Base-by-base conservation (phyloP, 169 alveolate genomes). In the Eimeria zaria region DNA sequence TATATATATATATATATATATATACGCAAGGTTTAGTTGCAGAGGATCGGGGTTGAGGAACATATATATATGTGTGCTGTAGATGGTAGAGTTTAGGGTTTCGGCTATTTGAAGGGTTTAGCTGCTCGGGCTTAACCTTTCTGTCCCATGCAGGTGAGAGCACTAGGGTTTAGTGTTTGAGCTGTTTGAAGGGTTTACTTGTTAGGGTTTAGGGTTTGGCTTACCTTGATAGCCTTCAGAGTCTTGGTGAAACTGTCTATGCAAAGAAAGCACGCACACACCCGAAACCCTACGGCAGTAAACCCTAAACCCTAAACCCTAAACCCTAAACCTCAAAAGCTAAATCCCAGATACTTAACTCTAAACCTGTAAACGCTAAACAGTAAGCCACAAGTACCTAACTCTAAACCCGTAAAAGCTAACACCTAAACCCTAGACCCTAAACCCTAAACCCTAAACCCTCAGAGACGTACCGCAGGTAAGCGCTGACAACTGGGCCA, bases 201-300 rank as follows among this genome's bases (percentile, higher is more conserved):
- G n/a, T 76, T 76, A 76, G 87, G 87, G 62, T 76, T 76, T 76
- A 76, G 60, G 87, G 87, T 76, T 76, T 69, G n/a, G 80, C 22
- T 44, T 78, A 18, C 89, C 89, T 78, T 78, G 22, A 22, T 67
- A 41, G 39, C 89, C 67, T 41, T 48, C 60, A 78, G 67, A 78
- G 27, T 46, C 41, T 30, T 44, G 27, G 89, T 78, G 30, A 78
- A 78, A 33, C 48, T 78, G 62, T 78, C 89, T 78, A 67, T 4
- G 24, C 44, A 78, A n/a, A 41, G 24, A 44, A 7, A 22, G 5
- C 24, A 22, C 44, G 62, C 89, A 5, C 36, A 71, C 11, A 71
- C 83, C 83, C 83, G 27, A 71, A 71, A 71, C 83, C 83, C 83
- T 71, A 71, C 27, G 33, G 36, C 83, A 30, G 39, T 22, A 14